Base-by-base conservation (phyloP, 352 stramenopile species). In the Phytopythium cucurbitacearum region DNA sequence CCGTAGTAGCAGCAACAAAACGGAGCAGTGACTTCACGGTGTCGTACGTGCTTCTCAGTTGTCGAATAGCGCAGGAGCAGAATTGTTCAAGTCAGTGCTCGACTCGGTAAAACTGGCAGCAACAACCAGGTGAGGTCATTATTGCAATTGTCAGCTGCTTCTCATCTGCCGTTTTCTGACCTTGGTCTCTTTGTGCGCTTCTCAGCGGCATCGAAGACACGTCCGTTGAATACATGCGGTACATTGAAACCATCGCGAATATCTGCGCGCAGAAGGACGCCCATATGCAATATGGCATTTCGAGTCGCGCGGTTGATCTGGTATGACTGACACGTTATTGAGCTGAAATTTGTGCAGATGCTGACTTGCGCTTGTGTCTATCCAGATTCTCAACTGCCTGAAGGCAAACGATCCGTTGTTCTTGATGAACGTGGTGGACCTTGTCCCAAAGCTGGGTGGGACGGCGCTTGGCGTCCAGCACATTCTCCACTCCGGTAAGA, bases 361-460 rank as follows among this genome's bases (percentile, higher is more conserved):
- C 56, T n/a, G 12, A 36, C 28, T 36, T 4, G 36, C 38, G 60
- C 40, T 39, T 56, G 46, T 56, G 40, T 59, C 11, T 16, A 57
- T 47, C 41, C 48, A 93, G 85, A 70, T 94, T 55, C 48, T 94
- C 37, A 62, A 81, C 32, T 82, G 79, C 39, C 62, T 94, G 36
- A 74, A 87, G 59, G 91, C 82, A 7, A 70, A 77, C n/a, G 85
- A 94, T 47, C 60, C 78, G 5, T 59, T 94, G 15, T 91, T 93
- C 53, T 58, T 91, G 57, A 87, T 94, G 80, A 94, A 91, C 46
- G 65, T 94, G 15, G 64, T 93, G 10, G 85, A 94, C 53, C 65
- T 94, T 47, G 59, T 94, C 13, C 82, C 82, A 1, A 82, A 77
- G 11, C 51, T 94, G 12, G 87, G 80, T 51, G 66, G 79, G 36